Percentiles rank a stretch among this genome's conserved stretches.
Conservation (phyloP, 441 rosid species). For the Syzygium syzygioides region DNA sequence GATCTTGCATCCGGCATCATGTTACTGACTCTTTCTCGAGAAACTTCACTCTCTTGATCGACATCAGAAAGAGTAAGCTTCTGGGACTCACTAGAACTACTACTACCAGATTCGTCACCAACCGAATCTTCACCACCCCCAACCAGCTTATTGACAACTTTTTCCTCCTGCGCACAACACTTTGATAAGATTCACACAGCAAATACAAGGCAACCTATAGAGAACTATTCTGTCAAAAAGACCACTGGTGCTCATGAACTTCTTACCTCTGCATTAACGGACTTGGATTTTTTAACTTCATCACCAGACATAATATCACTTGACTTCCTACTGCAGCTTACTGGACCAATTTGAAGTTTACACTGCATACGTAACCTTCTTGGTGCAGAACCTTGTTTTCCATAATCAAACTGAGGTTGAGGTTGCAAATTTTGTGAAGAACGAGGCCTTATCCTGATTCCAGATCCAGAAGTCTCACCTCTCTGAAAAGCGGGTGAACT, state of each 20-base stretch:
- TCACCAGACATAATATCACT: conserved; percentile 7
- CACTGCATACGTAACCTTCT: conserved; percentile 58
- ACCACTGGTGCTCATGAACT: neutral
- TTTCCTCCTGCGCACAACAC: conserved; percentile 27
- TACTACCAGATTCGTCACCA: neutral
- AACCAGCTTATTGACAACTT: conserved; percentile 1
- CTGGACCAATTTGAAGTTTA: conserved; percentile 24
- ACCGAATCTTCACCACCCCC: neutral
- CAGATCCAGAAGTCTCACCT: conserved; percentile 20
- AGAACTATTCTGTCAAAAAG: conserved; percentile 4
- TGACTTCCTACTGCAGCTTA: conserved; percentile 1
- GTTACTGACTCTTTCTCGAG: conserved; percentile 1
- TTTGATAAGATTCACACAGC: neutral
- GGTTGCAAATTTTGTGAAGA: conserved; percentile 10
- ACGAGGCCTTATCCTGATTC: conserved; percentile 47
- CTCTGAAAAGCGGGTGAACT: conserved; percentile 10
- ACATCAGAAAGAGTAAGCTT: conserved; percentile 3
- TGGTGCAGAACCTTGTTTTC: conserved; percentile 48
- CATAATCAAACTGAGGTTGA: neutral
- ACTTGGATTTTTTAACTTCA: conserved; percentile 14
- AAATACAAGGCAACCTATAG: conserved; percentile 1
- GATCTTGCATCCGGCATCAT: neutral
- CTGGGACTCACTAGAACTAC: conserved; percentile 5
- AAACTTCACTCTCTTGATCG: neutral
- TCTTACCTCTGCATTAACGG: conserved; percentile 43